phyloP scores from a whole-genome alignment of 768 basidiomycete genomes.

The Trametes cinnabarina region DNA sequence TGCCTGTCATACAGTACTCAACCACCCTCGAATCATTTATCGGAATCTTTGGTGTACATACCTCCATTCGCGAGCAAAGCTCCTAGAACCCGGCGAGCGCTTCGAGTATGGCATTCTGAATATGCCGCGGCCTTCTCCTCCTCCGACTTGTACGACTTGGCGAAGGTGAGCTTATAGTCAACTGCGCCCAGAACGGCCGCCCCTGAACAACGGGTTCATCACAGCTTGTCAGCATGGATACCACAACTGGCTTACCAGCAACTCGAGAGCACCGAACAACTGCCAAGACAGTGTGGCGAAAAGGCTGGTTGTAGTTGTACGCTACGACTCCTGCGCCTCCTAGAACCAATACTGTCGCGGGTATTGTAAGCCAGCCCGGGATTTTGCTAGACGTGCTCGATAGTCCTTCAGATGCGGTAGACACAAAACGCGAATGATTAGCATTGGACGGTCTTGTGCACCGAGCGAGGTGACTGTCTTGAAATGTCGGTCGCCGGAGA shows the following conservation, averaged over 20 bases:
- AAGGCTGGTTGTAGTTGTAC: constrained; percentile 70
- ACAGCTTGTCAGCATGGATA: not conserved
- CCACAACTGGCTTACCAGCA: constrained; percentile 45
- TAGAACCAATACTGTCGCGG: constrained; percentile 26
- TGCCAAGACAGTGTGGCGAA: constrained; percentile 75
- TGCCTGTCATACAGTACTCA: constrained; percentile 40
- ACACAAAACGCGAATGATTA: not conserved
- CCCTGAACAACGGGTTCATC: constrained; percentile 39
- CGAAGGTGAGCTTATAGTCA: constrained; percentile 72
- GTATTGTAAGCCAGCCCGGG: constrained; percentile 16
- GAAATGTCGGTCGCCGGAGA: not conserved
- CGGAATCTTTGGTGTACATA: constrained; percentile 29
- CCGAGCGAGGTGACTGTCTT: not conserved
- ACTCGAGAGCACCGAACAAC: constrained; percentile 76
- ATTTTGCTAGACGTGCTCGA: not conserved
- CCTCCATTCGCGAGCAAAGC: constrained; percentile 91
- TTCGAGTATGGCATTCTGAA: constrained; percentile 81
- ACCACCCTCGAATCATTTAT: not conserved
- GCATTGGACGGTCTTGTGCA: not conserved
- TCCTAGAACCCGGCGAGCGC: constrained; percentile 72
- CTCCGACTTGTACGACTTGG: constrained; percentile 47
- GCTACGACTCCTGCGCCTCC: constrained; percentile 39
- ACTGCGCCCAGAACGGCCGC: constrained; percentile 62
- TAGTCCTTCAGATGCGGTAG: not conserved
- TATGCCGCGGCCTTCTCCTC: constrained; percentile 52